Evolutionary conservation across 305 asterid genomes (phyloP).

Genomic region (Petunia hybrid): DNA sequence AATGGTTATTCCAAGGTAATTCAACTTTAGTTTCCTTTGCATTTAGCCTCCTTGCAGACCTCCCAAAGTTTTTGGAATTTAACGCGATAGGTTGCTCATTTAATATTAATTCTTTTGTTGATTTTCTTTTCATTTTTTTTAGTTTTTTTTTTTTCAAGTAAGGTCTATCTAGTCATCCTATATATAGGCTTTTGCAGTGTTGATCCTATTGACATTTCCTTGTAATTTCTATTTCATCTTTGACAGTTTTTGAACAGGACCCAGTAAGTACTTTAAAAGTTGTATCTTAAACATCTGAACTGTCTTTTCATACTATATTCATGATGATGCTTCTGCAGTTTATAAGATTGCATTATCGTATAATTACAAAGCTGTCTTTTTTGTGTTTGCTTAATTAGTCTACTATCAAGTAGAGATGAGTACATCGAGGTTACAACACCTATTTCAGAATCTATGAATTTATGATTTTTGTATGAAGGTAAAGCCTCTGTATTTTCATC

Average conservation of each 20-base stretch:
- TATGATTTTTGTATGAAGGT: too few relatives aligned
- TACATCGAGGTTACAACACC: not conserved
- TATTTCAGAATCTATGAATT: too few relatives aligned
- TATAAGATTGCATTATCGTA: not conserved
- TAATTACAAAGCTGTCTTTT: conserved; percentile 16
- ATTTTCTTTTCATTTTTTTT: too few relatives aligned
- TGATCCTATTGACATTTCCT: conserved; percentile 22
- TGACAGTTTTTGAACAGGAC: not conserved
- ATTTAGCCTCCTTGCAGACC: too few relatives aligned
- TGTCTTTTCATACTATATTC: conserved; percentile 12
- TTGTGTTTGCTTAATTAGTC: not conserved
- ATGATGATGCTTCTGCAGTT: not conserved
- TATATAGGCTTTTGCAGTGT: not conserved
- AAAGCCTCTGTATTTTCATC: too few relatives aligned
- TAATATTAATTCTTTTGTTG: not conserved
- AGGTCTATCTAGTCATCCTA: too few relatives aligned
- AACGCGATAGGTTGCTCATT: not conserved
- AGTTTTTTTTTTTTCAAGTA: not conserved
- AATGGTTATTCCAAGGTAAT: conserved; percentile 62
- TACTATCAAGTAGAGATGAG: conserved; percentile 32
- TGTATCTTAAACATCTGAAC: conserved; percentile 11
- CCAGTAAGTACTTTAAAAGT: not conserved
- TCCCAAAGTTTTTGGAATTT: not conserved
- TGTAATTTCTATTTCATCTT: not conserved
- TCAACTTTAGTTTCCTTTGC: not conserved